Conservation (phyloP, 495 filamentous ascomycete genomes). For the Aspergillus kassunensis region DNA sequence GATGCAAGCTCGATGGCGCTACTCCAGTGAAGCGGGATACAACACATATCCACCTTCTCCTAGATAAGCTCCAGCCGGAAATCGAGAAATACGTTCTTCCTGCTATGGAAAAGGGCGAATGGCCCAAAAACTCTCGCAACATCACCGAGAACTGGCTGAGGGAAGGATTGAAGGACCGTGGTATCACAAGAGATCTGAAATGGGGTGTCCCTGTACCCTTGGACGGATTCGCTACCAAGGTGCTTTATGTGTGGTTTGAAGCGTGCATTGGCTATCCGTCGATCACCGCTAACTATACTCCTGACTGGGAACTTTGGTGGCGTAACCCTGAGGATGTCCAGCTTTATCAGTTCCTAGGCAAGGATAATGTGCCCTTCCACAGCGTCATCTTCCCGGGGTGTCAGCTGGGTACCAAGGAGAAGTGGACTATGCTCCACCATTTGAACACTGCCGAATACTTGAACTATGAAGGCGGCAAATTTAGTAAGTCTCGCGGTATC, state of each 20-base stretch:
- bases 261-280: slow-evolving; percentile 95
- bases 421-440: slow-evolving; percentile 89
- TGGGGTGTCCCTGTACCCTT: slow-evolving; percentile 77
- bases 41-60: slow-evolving; percentile 69
- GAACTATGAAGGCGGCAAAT: slow-evolving; percentile 94
- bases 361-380: slow-evolving; percentile 94
- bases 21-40: slow-evolving; percentile 69
- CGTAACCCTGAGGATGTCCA: slow-evolving; percentile 80
- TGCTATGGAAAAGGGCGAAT: slow-evolving; percentile 56
- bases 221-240: slow-evolving; percentile 69
- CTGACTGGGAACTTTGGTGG: slow-evolving; percentile 96
- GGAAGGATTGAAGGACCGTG: slow-evolving; percentile 74
- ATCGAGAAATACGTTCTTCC: slow-evolving; percentile 68
- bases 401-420: slow-evolving; percentile 76
- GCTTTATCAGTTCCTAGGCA: slow-evolving; percentile 97
- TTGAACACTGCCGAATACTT: slow-evolving; percentile 92
- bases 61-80: slow-evolving; percentile 74
- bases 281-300: slow-evolving; percentile 89
- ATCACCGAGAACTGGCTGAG: slow-evolving; percentile 78
- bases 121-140: slow-evolving; percentile 70
- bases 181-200: slow-evolving; percentile 88
- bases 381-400: slow-evolving; percentile 87
- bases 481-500: slow-evolving; percentile 49
- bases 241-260: slow-evolving; percentile 98
- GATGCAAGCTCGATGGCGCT: slow-evolving; percentile 81